phyloP scores from a whole-genome alignment of 805 yeast genomes.

The Candida silvatica region DNA sequence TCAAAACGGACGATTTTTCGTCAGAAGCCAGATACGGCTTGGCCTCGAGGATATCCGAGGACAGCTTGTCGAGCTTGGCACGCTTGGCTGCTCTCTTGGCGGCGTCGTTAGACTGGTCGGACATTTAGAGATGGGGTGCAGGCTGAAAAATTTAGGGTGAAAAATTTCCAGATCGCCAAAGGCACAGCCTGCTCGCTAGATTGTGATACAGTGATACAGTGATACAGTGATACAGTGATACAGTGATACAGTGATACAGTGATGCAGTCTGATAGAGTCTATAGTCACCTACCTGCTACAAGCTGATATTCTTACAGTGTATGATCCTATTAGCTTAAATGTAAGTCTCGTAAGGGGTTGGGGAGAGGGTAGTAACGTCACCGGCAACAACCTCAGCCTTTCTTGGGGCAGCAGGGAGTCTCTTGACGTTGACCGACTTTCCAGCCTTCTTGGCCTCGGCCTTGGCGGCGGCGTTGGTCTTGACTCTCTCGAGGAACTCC shows the following conservation, averaged over 20 bases:
- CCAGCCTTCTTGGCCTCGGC: constrained; percentile 94
- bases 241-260: too few species aligned
- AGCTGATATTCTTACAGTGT: too few species aligned
- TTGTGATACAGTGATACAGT: too few species aligned
- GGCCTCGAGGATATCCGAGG: constrained; percentile 48
- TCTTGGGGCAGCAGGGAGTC: constrained; percentile 99
- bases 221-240: too few species aligned
- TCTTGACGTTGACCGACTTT: constrained; percentile 84
- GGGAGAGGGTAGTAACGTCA: constrained; percentile 94
- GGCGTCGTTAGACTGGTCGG: too few species aligned
- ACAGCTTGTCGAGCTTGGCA: constrained; percentile 13
- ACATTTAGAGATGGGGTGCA: too few species aligned
- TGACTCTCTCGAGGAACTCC: constrained; percentile 98
- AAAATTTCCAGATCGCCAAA: too few species aligned
- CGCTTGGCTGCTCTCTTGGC: constrained; percentile 2
- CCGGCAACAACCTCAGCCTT: constrained; percentile 79
- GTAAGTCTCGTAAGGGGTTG: constrained; percentile 99
- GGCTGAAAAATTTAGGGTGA: too few species aligned
- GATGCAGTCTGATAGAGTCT: too few species aligned
- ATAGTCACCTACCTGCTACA: too few species aligned
- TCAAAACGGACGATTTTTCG: constrained; percentile 56
- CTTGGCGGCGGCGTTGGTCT: constrained; percentile 90
- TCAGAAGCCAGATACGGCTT: constrained; percentile 60
- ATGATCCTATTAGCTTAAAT: too few species aligned
- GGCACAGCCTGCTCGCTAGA: too few species aligned